Base-by-base conservation (phyloP, 2,329 filamentous ascomycete genomes). In the Paracamarosporium sp. region DNA sequence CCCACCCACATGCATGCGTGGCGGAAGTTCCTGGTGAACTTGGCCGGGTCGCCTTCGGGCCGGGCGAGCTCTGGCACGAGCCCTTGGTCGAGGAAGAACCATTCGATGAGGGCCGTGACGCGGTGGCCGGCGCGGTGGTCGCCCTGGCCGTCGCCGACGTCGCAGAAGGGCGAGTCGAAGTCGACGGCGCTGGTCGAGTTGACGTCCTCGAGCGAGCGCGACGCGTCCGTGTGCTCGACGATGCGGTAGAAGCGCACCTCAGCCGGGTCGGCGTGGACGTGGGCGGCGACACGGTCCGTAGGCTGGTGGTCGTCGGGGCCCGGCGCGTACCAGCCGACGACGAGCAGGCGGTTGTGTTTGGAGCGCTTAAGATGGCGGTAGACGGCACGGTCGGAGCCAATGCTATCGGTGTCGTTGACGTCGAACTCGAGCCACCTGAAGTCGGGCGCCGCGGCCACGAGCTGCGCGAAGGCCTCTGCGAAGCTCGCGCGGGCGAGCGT, bases 221-320 rank as follows among this genome's bases (percentile, higher is more conserved):
- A 62, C 46, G 57, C 57, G 17, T 64, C 44, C 3, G 53, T 60
- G 22, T 55, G 50, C 28, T 70, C 62, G 35, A 58, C 56, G 22
- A 69, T 61, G 45, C 68, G 68, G 53, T 68, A 70, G 20, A 71
- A 71, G 38, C 65, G 68, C 24, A 70, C 67, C 41, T 69, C 68
- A 25, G 68, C 67, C 43, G 67, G 64, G 51, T 71, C 63, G 25
- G 63, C 56, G 59, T 71, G 68, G 40, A 71, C 65, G 46, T 71
- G 68, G 11, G 68, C 68, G 12, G 63, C 64, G 25, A 71, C 68
- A 25, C 66, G 63, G 38, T 67, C 65, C 20, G 57, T 60, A 4
- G 63, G 62, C 27, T 64, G 62, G 28, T 66, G 63, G 53, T 62
- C 59, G 4, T 64, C 63, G 28, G 66, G 54, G 27, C 68, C 68